These are phyloP conservation scores for Skeletonema marinoi DNA, from an alignment of 108 stramenopile species.

Conservation along the genomic window DNA sequence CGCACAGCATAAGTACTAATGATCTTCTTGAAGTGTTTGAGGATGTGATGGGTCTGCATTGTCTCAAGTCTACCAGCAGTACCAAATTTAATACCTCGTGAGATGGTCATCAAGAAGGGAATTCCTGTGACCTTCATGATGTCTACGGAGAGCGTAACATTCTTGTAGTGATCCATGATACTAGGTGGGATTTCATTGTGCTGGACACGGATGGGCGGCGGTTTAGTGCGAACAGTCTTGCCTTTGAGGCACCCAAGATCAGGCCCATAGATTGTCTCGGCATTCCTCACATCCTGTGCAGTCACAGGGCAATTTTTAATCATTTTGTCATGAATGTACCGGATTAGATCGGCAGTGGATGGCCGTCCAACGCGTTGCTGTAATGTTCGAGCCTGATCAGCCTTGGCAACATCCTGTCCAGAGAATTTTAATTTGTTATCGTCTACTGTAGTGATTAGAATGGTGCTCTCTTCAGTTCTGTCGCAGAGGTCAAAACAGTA, in stretches of 20 bases:
- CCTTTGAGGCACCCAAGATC: slow-evolving; percentile 43
- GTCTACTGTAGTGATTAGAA: slow-evolving; percentile 20
- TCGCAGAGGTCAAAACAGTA: neutral
- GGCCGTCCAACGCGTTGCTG: slow-evolving; percentile 32
- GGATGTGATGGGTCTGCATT: no score
- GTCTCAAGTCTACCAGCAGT: no score
- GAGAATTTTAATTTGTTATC: slow-evolving; percentile 11
- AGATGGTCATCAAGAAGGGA: no score
- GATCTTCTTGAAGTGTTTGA: no score
- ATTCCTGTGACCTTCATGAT: no score
- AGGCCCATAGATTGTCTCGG: slow-evolving; percentile 38
- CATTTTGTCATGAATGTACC: slow-evolving; percentile 8
- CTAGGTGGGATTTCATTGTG: no score
- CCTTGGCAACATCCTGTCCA: slow-evolving; percentile 8
- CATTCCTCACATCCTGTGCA: slow-evolving; percentile 15
- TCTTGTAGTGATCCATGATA: no score
- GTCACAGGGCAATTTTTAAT: slow-evolving; percentile 44
- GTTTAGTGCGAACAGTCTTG: slow-evolving; percentile 12
- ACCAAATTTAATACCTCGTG: no score
- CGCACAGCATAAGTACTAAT: no score
- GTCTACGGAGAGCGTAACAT: no score
- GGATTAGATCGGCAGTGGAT: neutral
- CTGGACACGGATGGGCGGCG: no score
- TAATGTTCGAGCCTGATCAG: slow-evolving; percentile 12
- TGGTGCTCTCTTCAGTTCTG: neutral